These are phyloP conservation scores for Chaetoscypha palmicola DNA, from an alignment of 2,329 filamentous ascomycete species.

Conservation along the genomic window DNA sequence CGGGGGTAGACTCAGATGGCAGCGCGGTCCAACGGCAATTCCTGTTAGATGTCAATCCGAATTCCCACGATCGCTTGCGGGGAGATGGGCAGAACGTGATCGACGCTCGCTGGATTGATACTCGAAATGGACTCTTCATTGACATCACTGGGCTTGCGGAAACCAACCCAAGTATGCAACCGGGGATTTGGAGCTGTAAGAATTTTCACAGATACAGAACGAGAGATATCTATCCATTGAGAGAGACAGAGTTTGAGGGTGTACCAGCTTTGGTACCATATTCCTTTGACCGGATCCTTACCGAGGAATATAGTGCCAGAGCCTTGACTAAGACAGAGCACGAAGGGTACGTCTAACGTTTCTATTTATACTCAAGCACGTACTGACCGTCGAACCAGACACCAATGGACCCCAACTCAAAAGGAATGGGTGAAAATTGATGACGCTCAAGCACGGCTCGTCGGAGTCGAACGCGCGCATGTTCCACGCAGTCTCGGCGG, in stretches of 20 bases:
- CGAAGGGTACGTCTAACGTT: conserved; percentile 53
- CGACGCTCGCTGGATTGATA: conserved; percentile 78
- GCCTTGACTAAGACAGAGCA: conserved; percentile 54
- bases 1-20: conserved; percentile 34
- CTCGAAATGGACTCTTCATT: conserved; percentile 68
- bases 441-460: background rate
- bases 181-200: conserved; percentile 71
- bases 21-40: conserved; percentile 46
- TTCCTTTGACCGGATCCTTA: conserved; percentile 57
- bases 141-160: conserved; percentile 75
- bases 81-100: conserved; percentile 72
- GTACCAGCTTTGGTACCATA: conserved; percentile 64
- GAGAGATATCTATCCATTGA: conserved; percentile 69
- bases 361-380: too few species aligned
- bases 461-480: background rate
- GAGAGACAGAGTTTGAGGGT: conserved; percentile 68
- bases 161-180: conserved; percentile 49
- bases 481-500: background rate
- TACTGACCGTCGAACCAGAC: conserved; percentile 37
- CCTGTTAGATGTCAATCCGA: conserved; percentile 71
- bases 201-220: conserved; percentile 67
- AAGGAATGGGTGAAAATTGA: conserved; percentile 52
- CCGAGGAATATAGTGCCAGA: conserved; percentile 58
- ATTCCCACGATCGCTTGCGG: conserved; percentile 51
- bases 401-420: conserved; percentile 50